Evolutionary conservation across 108 stramenopile genomes (phyloP), one percentile per base, ranked within the genome.

Genomic region (Aureococcus anophagefferens): DNA sequence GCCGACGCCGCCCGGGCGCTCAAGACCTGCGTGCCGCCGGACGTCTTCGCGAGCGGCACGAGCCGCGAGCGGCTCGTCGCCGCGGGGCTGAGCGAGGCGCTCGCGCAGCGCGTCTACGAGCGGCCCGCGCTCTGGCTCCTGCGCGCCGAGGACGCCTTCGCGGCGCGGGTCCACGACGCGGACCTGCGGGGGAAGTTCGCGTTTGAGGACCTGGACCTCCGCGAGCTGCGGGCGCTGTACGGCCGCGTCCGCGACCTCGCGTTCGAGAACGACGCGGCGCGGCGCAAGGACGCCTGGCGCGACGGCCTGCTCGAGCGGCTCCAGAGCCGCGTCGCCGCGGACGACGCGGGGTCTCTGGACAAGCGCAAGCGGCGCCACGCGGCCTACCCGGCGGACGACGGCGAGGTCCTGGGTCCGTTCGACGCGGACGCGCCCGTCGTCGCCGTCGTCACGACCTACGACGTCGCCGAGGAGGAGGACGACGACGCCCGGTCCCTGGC

Each of bases 171-270:
- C n/a, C 72, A 73, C 68, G 40, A 67, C 40, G 72, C 72, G 5
- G 72, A 73, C 46, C 51, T 73, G 30, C 18, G 15, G 28, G 30
- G 65, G 17, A 62, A 63, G 36, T 73, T 67, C 40, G 25, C 37
- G 0, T 36, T 36, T 7, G 30, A 66, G 30, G 72, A 65, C 16
- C 72, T 73, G 25, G 72, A 73, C 68, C 32, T 73, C 35, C 0
- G 66, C 21, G 72, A 73, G 66, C 66, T 73, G 5, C 72, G 72
- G 21, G 72, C 72, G 15, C 16, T 73, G 40, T 73, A 46, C 44
- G 33, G 33, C 35, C 45, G 68, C 5, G 5, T 73, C 18, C 65
- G 30, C 0, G 34, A 11, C 32, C 7, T 14, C 31, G 72, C 64
- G 0, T 73, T 73, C 1, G 62, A 73, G 28, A 73, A 73, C 35